phyloP scores from a whole-genome alignment of 2,329 filamentous ascomycete genomes.

The Hortaea sp. region DNA sequence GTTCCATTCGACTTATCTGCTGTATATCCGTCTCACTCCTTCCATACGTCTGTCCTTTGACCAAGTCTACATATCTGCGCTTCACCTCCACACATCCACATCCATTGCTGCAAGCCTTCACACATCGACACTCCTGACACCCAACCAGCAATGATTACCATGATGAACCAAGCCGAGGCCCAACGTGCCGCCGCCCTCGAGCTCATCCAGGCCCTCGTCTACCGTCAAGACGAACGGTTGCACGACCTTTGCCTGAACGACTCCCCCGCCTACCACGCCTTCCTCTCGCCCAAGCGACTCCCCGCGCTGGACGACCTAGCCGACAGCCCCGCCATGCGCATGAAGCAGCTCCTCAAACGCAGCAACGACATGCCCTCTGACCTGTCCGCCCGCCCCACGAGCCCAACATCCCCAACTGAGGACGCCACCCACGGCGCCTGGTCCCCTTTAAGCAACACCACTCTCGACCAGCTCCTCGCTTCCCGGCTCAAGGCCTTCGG shows the following conservation, averaged over 20 bases:
- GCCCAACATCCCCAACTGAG: not conserved
- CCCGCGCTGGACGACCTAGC: conserved; percentile 7
- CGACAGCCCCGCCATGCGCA: conserved; percentile 7
- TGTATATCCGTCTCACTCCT: no score
- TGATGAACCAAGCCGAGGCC: not conserved
- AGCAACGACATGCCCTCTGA: not conserved
- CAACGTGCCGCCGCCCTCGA: conserved; percentile 5
- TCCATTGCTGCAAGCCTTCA: no score
- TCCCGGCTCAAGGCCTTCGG: conserved; percentile 5
- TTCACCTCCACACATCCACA: no score
- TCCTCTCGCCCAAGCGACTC: conserved; percentile 4
- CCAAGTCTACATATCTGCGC: no score
- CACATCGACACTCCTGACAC: no score
- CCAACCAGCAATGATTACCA: not conserved
- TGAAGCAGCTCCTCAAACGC: conserved; percentile 7
- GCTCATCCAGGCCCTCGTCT: conserved; percentile 8
- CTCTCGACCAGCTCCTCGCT: conserved; percentile 5
- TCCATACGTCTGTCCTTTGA: no score
- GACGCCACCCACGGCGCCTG: conserved; percentile 6
- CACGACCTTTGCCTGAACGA: conserved; percentile 4
- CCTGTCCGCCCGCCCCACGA: not conserved
- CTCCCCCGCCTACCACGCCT: conserved; percentile 4
- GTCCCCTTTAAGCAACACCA: conserved; percentile 6
- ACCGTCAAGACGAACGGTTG: conserved; percentile 8
- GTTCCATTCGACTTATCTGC: no score